Evolutionary conservation across 345 rosid species (phyloP), one percentile per base, ranked within the genome.

Genomic region (Ceriops tagal): DNA sequence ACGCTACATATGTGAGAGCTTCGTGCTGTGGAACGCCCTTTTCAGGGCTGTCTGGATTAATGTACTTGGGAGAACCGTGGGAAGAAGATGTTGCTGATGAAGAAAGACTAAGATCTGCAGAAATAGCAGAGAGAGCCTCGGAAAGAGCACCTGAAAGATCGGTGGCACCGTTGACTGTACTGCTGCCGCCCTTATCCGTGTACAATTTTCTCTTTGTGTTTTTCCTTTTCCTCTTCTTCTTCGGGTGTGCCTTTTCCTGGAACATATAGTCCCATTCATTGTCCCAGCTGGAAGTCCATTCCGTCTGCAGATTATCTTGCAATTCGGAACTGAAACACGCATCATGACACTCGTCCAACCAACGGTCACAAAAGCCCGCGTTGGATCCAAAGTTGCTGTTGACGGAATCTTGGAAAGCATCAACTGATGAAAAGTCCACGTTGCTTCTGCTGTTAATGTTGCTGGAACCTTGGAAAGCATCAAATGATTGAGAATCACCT

Each of bases 31-130:
- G 34, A 5, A 31, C 6, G 34, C 34, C 34, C 34, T 7, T 32
- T 32, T 5, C 35, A 32, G 35, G 35, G 35, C 35, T 13, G 5
- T 3, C 49, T 43, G 49, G 49, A 43, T 56, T 28, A 56, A 15
- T 13, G 1, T 8, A 8, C 15, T 2, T 8, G 3, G 49, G 13
- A 53, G 61, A 63, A 8, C 32, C 5, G 10, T 26, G 31, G 4
- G 19, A 51, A 47, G 24, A 49, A 24, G 19, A 8, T 1, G 73
- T 53, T 0, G 39, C 13, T 15, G 69, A 28, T 0, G n/a, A 30
- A 8, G 69, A 64, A 21, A 71, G 56, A 64, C 75, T 31, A 22
- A 64, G 30, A 1, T 32, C 57, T 18, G 57, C 57, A 27, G 63
- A 63, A 10, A 63, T 30, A 51, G 55, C 18, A 52, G 62, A 62